These are phyloP conservation scores for Penicillium steckii DNA, from an alignment of 495 filamentous ascomycete genomes.

Conservation along the genomic window DNA sequence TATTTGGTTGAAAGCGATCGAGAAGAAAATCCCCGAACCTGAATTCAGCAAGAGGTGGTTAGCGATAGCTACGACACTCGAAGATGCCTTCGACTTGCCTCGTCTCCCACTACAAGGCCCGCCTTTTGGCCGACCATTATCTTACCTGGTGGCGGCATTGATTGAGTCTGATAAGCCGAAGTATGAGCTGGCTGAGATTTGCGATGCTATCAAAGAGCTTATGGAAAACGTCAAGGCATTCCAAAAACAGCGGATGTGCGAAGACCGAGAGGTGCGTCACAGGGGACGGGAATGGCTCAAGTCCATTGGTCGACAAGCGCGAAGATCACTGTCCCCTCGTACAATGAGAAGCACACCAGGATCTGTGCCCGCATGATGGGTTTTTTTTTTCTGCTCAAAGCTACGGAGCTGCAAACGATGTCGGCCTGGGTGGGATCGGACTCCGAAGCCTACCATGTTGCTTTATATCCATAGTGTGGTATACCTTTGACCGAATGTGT, in stretches of 20 bases:
- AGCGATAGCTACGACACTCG: not conserved
- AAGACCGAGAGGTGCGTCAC: slow-evolving; percentile 1
- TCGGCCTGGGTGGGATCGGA: not conserved
- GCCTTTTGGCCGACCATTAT: not conserved
- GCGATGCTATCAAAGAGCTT: not conserved
- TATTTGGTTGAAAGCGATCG: not conserved
- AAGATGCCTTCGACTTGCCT: not conserved
- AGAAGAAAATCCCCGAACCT: not conserved
- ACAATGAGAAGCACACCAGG: not conserved
- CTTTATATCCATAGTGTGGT: not conserved
- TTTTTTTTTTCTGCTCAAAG: not conserved
- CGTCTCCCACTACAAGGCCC: not conserved
- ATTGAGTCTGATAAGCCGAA: not conserved
- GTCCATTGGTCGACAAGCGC: slow-evolving; percentile 2
- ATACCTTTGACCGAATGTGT: not conserved
- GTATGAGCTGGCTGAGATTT: not conserved
- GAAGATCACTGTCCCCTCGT: not conserved
- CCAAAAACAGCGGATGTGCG: not conserved
- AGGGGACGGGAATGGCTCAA: slow-evolving; percentile 6
- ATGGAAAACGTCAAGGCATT: not conserved
- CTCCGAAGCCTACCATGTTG: not conserved
- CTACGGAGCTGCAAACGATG: not conserved
- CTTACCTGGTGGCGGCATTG: not conserved
- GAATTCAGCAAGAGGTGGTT: not conserved
- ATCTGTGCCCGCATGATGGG: not conserved